Base-by-base conservation (phyloP, 352 stramenopile species). In the Phytophthora uliginosa region DNA sequence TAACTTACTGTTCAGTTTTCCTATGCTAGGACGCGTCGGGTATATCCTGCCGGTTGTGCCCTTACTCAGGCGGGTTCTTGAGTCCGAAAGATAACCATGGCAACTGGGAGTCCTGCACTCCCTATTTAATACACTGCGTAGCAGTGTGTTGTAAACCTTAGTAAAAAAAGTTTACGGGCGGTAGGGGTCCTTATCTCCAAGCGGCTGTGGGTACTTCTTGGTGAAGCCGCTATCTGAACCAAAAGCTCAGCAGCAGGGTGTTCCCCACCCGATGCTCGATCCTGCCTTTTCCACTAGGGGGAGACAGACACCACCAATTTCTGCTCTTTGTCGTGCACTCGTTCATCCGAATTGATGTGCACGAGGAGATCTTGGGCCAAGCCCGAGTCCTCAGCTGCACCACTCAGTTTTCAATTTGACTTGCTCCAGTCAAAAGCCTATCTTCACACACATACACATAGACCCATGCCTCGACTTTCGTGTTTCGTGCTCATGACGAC, bases 401-500 rank as follows among this genome's bases (percentile, higher is more conserved):
- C 28, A 45, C 8, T 62, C 68, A 75, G 20, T 72, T 63, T 55
- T 31, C 57, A 63, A 60, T 75, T 71, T 63, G 55, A 68, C 55
- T 66, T 54, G 7, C 34, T 60, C 26, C 34, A 12, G 22, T 74
- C 66, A 59, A 69, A 42, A 63, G 20, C 60, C 53, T 4, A 26
- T 51, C 42, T 10, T 26, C 53, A 42, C 45, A 66, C 28, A n/a
- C 38, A 15, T 38, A 12, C 28, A 7, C 28, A 31, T 31, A 7
- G 4, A 31, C 28, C 7, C 34, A 70, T 67, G 53, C 38, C 66
- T 53, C 53, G 59, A n/a, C 12, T 65, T 48, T 47, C 33, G 33
- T 58, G 38, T 50, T 22, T 69, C 42, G 28, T 45, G 24, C 52
- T 76, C 28, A 3, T 73, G 13, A 65, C 66, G 40, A 42, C 56